Evolutionary conservation across 495 filamentous ascomycete genomes (phyloP).

Genomic region (Trichodelitschia bisporula): DNA sequence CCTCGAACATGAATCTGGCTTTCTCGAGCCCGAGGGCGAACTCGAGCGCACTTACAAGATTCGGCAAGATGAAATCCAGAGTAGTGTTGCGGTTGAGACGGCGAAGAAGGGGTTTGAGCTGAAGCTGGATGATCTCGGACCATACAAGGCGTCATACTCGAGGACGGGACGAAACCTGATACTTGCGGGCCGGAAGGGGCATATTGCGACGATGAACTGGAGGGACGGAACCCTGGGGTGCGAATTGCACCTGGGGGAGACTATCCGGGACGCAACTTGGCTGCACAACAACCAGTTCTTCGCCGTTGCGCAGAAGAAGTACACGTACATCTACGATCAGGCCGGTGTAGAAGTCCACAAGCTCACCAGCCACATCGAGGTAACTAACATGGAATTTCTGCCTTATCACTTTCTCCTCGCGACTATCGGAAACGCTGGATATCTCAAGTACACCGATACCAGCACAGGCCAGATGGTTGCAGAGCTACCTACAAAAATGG

Average conservation of each 20-base stretch:
- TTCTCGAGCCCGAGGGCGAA: conserved; percentile 68
- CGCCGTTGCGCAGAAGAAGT: conserved; percentile 94
- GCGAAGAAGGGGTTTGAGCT: conserved; percentile 85
- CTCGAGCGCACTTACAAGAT: conserved; percentile 83
- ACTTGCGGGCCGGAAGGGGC: conserved; percentile 72
- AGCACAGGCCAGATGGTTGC: conserved; percentile 70
- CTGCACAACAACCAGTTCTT: conserved; percentile 91
- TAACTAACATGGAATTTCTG: conserved; percentile 85
- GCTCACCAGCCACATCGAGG: conserved; percentile 68
- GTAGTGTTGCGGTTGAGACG: conserved; percentile 50
- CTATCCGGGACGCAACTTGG: conserved; percentile 71
- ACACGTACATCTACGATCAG: conserved; percentile 83
- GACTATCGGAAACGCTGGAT: conserved; percentile 61
- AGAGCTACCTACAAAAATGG: conserved; percentile 60
- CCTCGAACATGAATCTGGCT: conserved; percentile 65
- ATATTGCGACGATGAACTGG: conserved; percentile 96
- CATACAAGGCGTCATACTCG: conserved; percentile 70
- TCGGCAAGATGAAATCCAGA: conserved; percentile 61
- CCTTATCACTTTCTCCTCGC: conserved; percentile 90
- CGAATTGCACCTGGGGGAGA: conserved; percentile 76
- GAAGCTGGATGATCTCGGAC: conserved; percentile 58
- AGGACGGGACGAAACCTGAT: conserved; percentile 68
- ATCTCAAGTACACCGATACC: conserved; percentile 83
- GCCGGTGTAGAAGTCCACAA: conserved; percentile 80
- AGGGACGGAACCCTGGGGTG: conserved; percentile 70